phyloP scores from a whole-genome alignment of 2,329 filamentous ascomycete genomes.

The Penicillium sp. region DNA sequence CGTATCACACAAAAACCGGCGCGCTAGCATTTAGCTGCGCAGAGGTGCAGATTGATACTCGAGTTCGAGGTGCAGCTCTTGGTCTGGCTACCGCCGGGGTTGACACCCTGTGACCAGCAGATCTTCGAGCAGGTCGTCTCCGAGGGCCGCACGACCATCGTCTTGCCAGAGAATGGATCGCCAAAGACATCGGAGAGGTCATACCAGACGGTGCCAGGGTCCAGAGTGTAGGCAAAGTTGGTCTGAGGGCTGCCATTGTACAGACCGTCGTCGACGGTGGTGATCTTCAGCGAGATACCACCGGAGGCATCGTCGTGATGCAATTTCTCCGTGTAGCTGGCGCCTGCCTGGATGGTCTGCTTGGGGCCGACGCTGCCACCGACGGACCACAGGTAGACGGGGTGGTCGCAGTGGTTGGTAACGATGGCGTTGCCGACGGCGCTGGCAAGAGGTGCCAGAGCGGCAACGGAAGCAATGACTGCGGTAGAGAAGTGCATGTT shows the following conservation, averaged over 20 bases:
- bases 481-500: slow-evolving; percentile 35
- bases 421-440: slow-evolving; percentile 40
- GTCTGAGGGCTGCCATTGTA: slow-evolving; percentile 38
- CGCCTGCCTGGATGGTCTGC: slow-evolving; percentile 32
- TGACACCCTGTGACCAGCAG: slow-evolving; percentile 33
- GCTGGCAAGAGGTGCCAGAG: slow-evolving; percentile 32
- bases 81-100: slow-evolving; percentile 32
- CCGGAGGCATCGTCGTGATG: slow-evolving; percentile 37
- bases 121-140: slow-evolving; percentile 27
- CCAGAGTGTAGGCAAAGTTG: slow-evolving; percentile 43
- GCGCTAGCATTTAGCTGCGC: slow-evolving; percentile 26
- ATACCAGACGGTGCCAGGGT: slow-evolving; percentile 39
- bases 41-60: slow-evolving; percentile 33
- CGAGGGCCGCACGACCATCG: slow-evolving; percentile 25
- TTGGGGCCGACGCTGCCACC: slow-evolving; percentile 30
- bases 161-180: slow-evolving; percentile 37
- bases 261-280: slow-evolving; percentile 35
- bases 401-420: slow-evolving; percentile 37
- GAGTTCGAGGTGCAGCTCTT: slow-evolving; percentile 27
- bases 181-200: slow-evolving; percentile 45
- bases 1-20: not conserved
- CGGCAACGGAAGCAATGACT: slow-evolving; percentile 29
- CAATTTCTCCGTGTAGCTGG: slow-evolving; percentile 36
- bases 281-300: slow-evolving; percentile 45
- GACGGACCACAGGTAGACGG: slow-evolving; percentile 42